Conservation (phyloP, 2,329 filamentous ascomycete genomes). For the Curvularia eragrostidis region DNA sequence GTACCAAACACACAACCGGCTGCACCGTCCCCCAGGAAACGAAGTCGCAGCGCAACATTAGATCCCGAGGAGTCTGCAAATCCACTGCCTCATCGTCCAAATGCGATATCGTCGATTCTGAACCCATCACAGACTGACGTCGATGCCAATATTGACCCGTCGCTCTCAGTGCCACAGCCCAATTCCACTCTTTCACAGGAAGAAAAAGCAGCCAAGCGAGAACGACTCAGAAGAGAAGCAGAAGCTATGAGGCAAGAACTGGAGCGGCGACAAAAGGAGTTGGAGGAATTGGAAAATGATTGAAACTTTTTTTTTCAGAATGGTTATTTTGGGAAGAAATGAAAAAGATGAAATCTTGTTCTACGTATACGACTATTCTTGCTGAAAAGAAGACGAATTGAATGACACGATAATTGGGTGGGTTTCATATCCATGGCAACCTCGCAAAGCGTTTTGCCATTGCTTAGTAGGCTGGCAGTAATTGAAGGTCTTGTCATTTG, state of each 20-base stretch:
- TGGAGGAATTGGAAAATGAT: constrained; percentile 43
- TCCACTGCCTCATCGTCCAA: constrained; percentile 41
- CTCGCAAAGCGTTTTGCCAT: background rate
- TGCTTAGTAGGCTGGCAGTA: background rate
- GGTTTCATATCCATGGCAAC: background rate
- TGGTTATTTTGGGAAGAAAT: background rate
- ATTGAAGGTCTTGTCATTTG: background rate
- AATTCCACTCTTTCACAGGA: constrained; percentile 29
- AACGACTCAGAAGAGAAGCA: constrained; percentile 40
- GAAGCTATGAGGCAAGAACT: constrained; percentile 43
- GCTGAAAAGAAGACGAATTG: background rate
- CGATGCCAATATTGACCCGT: constrained; percentile 44
- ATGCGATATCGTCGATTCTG: constrained; percentile 45
- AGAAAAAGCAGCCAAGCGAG: constrained; percentile 39
- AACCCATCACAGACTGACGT: constrained; percentile 35
- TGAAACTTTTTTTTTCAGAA: constrained; percentile 11
- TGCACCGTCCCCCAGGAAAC: constrained; percentile 44
- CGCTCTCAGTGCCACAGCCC: constrained; percentile 35
- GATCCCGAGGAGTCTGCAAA: constrained; percentile 38
- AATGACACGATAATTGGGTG: background rate
- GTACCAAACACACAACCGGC: constrained; percentile 24
- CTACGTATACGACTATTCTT: background rate
- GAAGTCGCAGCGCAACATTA: constrained; percentile 45
- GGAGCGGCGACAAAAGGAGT: constrained; percentile 38
- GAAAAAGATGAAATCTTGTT: background rate